Evolutionary conservation across 169 alveolate species (phyloP), one percentile per base, ranked within the genome.

Genomic region (Plasmodium cynomolgi): DNA sequence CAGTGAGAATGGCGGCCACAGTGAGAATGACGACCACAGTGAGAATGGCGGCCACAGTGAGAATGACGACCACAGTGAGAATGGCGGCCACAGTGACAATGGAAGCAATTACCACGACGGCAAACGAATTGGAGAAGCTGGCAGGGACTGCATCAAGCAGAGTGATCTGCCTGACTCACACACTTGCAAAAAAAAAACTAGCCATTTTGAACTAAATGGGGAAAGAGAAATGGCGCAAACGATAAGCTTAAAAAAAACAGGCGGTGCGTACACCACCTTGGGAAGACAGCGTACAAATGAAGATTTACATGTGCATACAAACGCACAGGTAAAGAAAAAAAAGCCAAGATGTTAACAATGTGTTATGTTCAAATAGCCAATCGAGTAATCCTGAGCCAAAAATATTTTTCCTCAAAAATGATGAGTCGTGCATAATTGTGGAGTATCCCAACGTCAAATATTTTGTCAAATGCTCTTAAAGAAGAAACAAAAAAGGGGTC

Each of bases 391-490:
- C 77, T 74, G 93, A 85, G 58, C 93, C 93, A 1, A 85, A 85
- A 75, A 85, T 85, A 23, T 54, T 33, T 77, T 88, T 88, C 41
- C 58, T 88, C n/a, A 47, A 77, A 54, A 88, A 88, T 81, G 90
- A 88, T 39, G 77, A 88, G 44, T 80, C 94, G 13, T 56, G 83
- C 15, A 73, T 88, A 80, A 88, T 88, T 80, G 83, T 88, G 29
- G 94, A 88, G 81, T 88, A 88, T 56, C 94, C 94, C 62, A 88
- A 80, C 72, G 74, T 88, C 44, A 88, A 88, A 79, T 88, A 88
- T 88, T 79, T 79, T 58, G 56, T 88, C 34, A 41, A 79, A 34
- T 88, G 94, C 50, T 47, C 50, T 68, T 88, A 54, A 88, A 75
- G 62, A 7, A 34, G n/a, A 37, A 39, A 23, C 47, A 80, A 80